These are phyloP conservation scores for Acacia pycnantha DNA, from an alignment of 331 rosid genomes.

Conservation along the genomic window DNA sequence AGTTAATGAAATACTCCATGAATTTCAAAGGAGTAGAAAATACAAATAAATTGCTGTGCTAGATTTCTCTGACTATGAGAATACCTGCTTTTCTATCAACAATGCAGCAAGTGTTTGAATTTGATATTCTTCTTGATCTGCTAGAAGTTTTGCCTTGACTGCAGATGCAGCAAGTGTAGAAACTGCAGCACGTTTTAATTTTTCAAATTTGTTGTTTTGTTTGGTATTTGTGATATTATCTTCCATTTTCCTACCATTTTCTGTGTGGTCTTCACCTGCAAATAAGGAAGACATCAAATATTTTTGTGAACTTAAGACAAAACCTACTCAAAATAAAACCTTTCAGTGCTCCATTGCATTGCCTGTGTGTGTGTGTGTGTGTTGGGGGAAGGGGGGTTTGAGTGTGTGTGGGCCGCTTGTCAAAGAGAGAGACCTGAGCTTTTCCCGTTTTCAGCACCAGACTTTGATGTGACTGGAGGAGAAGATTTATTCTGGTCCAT, in stretches of 20 bases:
- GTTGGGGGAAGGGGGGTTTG: background rate
- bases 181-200: constrained; percentile 60
- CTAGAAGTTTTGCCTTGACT: constrained; percentile 74
- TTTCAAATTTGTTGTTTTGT: constrained; percentile 46
- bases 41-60: background rate
- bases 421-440: constrained; percentile 37
- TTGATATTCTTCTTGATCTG: constrained; percentile 72
- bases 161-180: constrained; percentile 71
- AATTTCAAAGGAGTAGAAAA: constrained; percentile 18
- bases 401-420: background rate
- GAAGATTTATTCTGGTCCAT: constrained; percentile 35
- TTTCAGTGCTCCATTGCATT: constrained; percentile 8
- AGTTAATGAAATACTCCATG: constrained; percentile 25
- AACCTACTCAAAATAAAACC: background rate
- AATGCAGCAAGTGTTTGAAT: constrained; percentile 57
- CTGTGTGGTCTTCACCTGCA: constrained; percentile 47
- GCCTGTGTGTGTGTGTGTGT: background rate
- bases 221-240: constrained; percentile 31
- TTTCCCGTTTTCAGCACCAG: constrained; percentile 45
- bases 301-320: constrained; percentile 9
- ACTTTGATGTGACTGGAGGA: constrained; percentile 43
- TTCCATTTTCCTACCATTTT: constrained; percentile 40
- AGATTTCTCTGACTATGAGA: constrained; percentile 21
- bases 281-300: constrained; percentile 15
- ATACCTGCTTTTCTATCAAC: constrained; percentile 76